Conservation (phyloP, 352 stramenopile species). For the Thalassiosira livingstoniorum region DNA sequence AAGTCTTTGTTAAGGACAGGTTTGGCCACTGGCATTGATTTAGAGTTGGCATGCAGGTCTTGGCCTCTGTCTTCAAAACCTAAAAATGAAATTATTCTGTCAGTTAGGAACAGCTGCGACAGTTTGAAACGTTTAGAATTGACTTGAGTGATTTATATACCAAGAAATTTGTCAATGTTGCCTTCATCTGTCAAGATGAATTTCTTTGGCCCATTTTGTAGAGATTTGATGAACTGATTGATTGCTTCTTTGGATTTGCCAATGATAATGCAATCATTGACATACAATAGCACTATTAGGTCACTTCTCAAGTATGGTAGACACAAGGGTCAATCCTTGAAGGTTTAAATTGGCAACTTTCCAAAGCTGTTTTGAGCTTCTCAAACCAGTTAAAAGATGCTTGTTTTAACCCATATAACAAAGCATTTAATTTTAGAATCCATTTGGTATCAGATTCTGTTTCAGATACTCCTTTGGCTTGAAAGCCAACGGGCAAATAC, state of each 20-base stretch:
- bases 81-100: neutral
- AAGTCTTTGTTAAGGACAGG: neutral
- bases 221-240: neutral
- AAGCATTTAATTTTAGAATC: neutral
- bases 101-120: neutral
- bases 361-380: neutral
- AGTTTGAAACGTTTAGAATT: neutral
- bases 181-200: constrained; percentile 4
- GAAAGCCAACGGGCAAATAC: neutral
- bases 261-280: constrained; percentile 2
- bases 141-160: neutral
- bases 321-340: too few relatives aligned
- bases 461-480: too few relatives aligned
- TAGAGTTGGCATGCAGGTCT: neutral
- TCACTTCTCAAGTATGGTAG: too few relatives aligned
- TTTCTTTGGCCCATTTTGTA: neutral
- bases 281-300: neutral
- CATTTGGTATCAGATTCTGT: neutral
- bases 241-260: neutral
- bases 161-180: constrained; percentile 6
- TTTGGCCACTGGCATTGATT: constrained; percentile 1
- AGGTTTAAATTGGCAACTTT: neutral
- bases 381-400: neutral
- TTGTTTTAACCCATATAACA: neutral
- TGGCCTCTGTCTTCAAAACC: neutral